Conservation (phyloP, 352 stramenopile genomes). For the Plasmopara muralis region DNA sequence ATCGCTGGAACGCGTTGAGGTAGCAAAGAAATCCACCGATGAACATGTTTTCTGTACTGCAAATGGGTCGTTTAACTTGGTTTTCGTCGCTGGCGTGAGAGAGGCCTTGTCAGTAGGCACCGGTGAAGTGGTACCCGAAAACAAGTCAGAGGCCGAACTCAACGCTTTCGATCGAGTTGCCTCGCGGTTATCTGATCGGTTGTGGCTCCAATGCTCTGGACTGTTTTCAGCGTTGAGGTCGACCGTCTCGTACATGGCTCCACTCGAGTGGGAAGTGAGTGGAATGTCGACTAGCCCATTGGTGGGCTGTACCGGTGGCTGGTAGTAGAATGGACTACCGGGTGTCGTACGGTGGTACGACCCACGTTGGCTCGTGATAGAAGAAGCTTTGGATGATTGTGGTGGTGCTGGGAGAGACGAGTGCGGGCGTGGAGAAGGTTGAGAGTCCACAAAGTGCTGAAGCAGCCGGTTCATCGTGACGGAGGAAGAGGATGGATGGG, state of each 20-base stretch:
- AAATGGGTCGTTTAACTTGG: neutral
- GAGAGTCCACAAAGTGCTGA: constrained; percentile 52
- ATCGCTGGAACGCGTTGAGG: neutral
- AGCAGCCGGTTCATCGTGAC: constrained; percentile 52
- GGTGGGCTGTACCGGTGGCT: constrained; percentile 11
- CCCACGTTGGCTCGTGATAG: constrained; percentile 15
- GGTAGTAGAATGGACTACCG: constrained; percentile 29
- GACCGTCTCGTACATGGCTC: constrained; percentile 37
- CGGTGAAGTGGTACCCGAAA: constrained; percentile 10
- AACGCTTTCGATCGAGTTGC: constrained; percentile 3
- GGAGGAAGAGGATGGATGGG: neutral
- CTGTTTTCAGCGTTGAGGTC: constrained; percentile 32
- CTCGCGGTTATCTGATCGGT: constrained; percentile 6
- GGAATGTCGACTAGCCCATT: constrained; percentile 25
- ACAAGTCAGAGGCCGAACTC: constrained; percentile 15
- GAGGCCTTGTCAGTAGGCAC: neutral
- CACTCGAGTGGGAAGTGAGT: constrained; percentile 25
- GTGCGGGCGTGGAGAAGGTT: constrained; percentile 8
- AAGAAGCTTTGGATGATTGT: constrained; percentile 25
- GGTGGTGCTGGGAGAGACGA: constrained; percentile 22
- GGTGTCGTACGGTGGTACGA: constrained; percentile 26
- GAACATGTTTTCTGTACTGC: neutral
- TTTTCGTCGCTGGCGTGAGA: neutral
- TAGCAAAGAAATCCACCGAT: neutral
- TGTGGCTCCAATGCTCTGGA: constrained; percentile 8